Percentiles rank a stretch among this genome's conserved stretches.
These are phyloP conservation scores for Xerocomellus dryophilus DNA, from an alignment of 768 basidiomycete genomes.

Conservation along the genomic window DNA sequence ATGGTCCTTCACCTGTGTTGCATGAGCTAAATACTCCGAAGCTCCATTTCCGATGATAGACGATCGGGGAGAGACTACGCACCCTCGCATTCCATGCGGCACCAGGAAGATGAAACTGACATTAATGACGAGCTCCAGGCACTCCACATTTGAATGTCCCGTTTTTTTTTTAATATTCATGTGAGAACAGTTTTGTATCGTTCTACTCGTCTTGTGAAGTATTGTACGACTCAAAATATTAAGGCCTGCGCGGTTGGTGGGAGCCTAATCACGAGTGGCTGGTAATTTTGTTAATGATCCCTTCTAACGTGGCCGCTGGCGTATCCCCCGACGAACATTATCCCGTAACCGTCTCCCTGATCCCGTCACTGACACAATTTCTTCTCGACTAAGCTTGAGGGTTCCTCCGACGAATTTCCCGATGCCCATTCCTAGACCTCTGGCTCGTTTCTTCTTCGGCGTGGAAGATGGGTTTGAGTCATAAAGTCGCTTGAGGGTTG, in stretches of 20 bases:
- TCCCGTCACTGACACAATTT: constrained; percentile 45
- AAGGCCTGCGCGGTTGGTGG: neutral
- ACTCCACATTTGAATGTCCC: constrained; percentile 21
- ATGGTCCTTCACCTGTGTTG: neutral
- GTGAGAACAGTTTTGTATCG: constrained; percentile 1
- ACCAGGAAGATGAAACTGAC: constrained; percentile 21
- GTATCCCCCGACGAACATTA: neutral
- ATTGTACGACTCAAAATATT: neutral
- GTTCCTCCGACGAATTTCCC: constrained; percentile 72
- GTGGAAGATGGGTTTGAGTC: constrained; percentile 34
- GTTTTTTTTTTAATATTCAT: constrained; percentile 5
- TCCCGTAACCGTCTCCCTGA: constrained; percentile 5
- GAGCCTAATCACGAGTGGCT: too few relatives aligned
- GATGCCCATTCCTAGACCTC: constrained; percentile 75
- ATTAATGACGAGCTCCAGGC: constrained; percentile 22
- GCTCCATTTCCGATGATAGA: constrained; percentile 26
- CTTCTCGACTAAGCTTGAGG: constrained; percentile 59
- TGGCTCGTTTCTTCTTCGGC: constrained; percentile 46
- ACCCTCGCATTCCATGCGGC: constrained; percentile 17
- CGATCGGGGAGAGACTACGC: constrained; percentile 23
- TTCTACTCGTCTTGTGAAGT: constrained; percentile 1
- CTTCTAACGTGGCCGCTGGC: constrained; percentile 8
- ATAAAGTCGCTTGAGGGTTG: constrained; percentile 66
- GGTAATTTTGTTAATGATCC: neutral
- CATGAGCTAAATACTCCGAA: constrained; percentile 13